Evolutionary conservation across 2,329 filamentous ascomycete genomes (phyloP), one percentile per base, ranked within the genome.

Genomic region (Xylariaceae sp.): DNA sequence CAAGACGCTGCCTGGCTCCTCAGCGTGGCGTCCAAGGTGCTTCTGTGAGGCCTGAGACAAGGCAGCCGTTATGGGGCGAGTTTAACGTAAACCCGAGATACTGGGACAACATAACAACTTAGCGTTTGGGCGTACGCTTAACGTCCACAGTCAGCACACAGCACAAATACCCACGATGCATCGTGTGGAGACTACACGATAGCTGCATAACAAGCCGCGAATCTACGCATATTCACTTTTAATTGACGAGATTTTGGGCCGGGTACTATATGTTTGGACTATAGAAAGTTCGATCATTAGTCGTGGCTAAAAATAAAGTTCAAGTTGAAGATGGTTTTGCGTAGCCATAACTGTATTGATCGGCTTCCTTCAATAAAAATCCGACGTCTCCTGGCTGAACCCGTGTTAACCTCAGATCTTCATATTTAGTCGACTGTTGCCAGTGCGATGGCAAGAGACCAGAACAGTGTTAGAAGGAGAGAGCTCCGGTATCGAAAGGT

Each of bases 1-100:
- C 78, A 82, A 53, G 86, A 88, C 69, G 85, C 84, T 21, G 84
- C 84, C 13, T 89, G 85, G 86, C 70, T 89, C 40, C 70, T 88
- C 50, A 85, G 79, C 58, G 83, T 88, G 58, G 85, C 84, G 9
- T 79, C 80, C 21, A 85, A 83, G 64, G 81, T 86, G 37, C 73
- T 86, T 61, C 75, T 85, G 58, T 85, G 70, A 74, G 49, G 52
- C 48, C 41, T 29, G 18, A 53, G 43, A 35, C 24, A 43, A 13
- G 33, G 18, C 11, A 41, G 18, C 30, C 26, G 20, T 40, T 21
- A 13, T 15, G 36, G 42, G 18, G 4, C n/a, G 35, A 24, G 13
- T 15, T 21, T 29, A 6, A 37, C 11, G 20, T 9, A 39, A 30
- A 30, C 18, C n/a, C 16, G 43, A 43, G 33, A 24, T 52, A 35